Percentiles rank a stretch among this genome's conserved stretches.
phyloP scores from a whole-genome alignment of 345 rosid genomes.

The Rhizophora mangle region DNA sequence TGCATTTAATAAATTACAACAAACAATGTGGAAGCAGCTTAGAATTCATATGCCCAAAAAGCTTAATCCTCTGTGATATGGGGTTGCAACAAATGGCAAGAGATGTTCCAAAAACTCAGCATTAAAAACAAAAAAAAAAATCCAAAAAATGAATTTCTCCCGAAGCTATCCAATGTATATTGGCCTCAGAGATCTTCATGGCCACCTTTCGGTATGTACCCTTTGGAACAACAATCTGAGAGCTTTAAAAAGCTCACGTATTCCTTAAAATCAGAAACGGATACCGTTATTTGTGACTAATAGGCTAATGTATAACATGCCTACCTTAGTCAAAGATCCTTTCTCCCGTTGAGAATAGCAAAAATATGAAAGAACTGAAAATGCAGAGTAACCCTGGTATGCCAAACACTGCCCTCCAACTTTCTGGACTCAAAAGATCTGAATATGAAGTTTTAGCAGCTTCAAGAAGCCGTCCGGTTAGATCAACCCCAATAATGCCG shows the following conservation, averaged over 20 bases:
- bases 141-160: slow-evolving; percentile 8
- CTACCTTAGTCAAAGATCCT: slow-evolving; percentile 78
- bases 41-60: no score
- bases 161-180: neutral
- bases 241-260: slow-evolving; percentile 6
- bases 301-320: slow-evolving; percentile 2
- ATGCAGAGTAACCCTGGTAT: slow-evolving; percentile 87
- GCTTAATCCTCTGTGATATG: neutral
- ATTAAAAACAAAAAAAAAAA: neutral
- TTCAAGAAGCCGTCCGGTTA: slow-evolving; percentile 86
- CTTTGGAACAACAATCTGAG: slow-evolving; percentile 1
- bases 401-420: slow-evolving; percentile 82
- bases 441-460: slow-evolving; percentile 68
- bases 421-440: slow-evolving; percentile 88
- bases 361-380: slow-evolving; percentile 67
- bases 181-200: slow-evolving; percentile 13
- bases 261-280: neutral
- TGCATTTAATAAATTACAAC: neutral
- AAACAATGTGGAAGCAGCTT: neutral
- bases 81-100: neutral
- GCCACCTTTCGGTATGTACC: slow-evolving; percentile 5
- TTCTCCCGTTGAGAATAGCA: slow-evolving; percentile 86
- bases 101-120: neutral
- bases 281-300: neutral
- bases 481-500: slow-evolving; percentile 84